phyloP scores from a whole-genome alignment of 2,329 filamentous ascomycete species.

The Colletotrichum sp. region DNA sequence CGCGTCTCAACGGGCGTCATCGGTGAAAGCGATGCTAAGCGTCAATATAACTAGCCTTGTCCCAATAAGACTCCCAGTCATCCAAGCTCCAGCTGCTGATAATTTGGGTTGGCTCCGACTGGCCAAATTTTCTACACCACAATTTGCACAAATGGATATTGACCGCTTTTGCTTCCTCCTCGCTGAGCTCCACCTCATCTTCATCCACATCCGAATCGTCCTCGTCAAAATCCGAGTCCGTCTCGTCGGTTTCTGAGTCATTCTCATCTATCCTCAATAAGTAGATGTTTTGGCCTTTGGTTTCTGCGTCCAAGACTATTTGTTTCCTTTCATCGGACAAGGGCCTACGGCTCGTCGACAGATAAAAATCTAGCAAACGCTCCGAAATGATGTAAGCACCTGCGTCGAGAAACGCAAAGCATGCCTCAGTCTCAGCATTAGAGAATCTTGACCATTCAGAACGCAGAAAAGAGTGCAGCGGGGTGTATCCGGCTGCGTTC shows the following conservation, averaged over 20 bases:
- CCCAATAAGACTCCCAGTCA: background rate
- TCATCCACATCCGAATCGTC: background rate
- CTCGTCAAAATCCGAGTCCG: background rate
- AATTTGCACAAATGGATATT: background rate
- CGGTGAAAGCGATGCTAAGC: too few species aligned
- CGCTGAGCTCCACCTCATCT: background rate
- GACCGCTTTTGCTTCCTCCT: background rate
- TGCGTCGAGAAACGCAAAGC: background rate
- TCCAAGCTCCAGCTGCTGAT: background rate
- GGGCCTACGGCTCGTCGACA: background rate
- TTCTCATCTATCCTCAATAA: background rate
- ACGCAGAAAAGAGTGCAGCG: background rate
- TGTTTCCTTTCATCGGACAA: background rate
- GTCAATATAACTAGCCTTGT: background rate
- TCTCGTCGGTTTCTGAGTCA: background rate
- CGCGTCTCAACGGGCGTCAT: too few species aligned
- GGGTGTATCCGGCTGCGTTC: background rate
- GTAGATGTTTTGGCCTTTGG: background rate
- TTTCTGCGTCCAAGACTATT: background rate
- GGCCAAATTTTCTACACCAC: background rate
- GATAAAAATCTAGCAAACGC: background rate
- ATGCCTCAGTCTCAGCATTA: background rate
- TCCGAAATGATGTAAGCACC: background rate
- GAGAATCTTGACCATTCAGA: background rate
- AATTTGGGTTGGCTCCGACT: background rate